These are phyloP conservation scores for Ustilago nuda DNA, from an alignment of 1,284 basidiomycete genomes.

Conservation along the genomic window DNA sequence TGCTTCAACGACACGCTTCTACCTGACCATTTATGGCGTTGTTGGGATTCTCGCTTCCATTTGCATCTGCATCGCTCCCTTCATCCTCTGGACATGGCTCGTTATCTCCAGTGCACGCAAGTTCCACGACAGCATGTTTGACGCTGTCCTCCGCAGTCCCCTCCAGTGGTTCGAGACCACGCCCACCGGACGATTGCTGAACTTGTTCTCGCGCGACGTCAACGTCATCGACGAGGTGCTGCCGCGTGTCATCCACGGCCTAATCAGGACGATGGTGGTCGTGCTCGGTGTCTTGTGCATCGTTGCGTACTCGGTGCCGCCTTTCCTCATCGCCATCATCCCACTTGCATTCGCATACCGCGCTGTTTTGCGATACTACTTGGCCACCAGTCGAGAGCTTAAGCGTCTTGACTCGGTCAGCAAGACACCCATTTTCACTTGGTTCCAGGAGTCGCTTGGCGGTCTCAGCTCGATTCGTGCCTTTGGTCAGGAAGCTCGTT, in stretches of 20 bases:
- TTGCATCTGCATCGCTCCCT: slow-evolving; percentile 63
- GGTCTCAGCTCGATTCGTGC: slow-evolving; percentile 87
- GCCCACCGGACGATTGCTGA: slow-evolving; percentile 76
- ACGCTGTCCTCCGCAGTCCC: slow-evolving; percentile 58
- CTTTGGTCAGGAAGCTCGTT: slow-evolving; percentile 72
- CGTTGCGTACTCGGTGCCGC: slow-evolving; percentile 77
- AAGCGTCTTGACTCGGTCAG: slow-evolving; percentile 91
- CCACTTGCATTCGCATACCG: slow-evolving; percentile 65
- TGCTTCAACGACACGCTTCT: slow-evolving; percentile 49
- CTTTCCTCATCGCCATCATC: slow-evolving; percentile 76
- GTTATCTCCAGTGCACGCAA: slow-evolving; percentile 59
- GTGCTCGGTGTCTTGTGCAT: slow-evolving; percentile 79
- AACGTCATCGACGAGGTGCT: slow-evolving; percentile 81
- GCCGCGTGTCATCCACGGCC: slow-evolving; percentile 63
- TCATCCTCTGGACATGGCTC: slow-evolving; percentile 65
- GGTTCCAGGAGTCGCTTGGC: slow-evolving; percentile 81
- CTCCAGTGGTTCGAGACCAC: slow-evolving; percentile 68
- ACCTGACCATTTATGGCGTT: slow-evolving; percentile 64
- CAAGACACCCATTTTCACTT: slow-evolving; percentile 86
- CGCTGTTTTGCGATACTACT: slow-evolving; percentile 76
- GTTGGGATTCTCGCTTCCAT: slow-evolving; percentile 58
- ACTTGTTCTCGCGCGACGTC: slow-evolving; percentile 90
- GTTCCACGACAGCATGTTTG: slow-evolving; percentile 66
- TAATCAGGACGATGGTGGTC: slow-evolving; percentile 60
- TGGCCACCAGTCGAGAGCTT: slow-evolving; percentile 88